phyloP scores from a whole-genome alignment of 2,329 filamentous ascomycete species.

The Trichoderma citrinoviride region DNA sequence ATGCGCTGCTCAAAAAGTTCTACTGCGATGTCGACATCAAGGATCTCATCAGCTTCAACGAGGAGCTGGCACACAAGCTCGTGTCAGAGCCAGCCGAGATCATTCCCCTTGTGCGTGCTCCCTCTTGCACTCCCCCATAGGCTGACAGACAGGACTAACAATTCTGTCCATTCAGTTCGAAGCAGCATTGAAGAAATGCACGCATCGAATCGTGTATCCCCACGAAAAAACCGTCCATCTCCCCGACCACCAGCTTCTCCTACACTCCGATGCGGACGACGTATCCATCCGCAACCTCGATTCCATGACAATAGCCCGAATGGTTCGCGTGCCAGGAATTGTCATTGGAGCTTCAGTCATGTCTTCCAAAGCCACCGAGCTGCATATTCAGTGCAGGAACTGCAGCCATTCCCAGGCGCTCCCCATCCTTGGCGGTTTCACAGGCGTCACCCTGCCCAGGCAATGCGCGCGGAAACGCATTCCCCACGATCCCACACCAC shows the following conservation, averaged over 20 bases:
- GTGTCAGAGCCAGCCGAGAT: constrained; percentile 88
- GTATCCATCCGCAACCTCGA: constrained; percentile 93
- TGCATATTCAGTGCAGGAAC: constrained; percentile 84
- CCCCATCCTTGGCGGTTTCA: constrained; percentile 78
- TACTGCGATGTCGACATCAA: constrained; percentile 96
- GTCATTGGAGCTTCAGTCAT: constrained; percentile 96
- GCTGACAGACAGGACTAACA: neutral
- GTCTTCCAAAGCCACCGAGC: constrained; percentile 87
- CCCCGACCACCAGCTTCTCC: constrained; percentile 88
- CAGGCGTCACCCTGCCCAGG: constrained; percentile 79
- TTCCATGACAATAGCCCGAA: constrained; percentile 84
- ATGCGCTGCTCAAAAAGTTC: constrained; percentile 89
- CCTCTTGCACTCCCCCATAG: neutral
- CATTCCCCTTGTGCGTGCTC: constrained; percentile 71
- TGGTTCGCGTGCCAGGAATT: constrained; percentile 96
- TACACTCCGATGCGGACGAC: constrained; percentile 87
- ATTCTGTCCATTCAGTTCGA: constrained; percentile 66
- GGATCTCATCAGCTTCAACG: constrained; percentile 93
- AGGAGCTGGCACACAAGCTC: constrained; percentile 87
- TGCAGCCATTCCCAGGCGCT: constrained; percentile 72
- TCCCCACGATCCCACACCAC: constrained; percentile 64
- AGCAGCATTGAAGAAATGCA: constrained; percentile 82
- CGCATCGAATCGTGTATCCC: constrained; percentile 89
- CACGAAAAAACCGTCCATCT: constrained; percentile 64
- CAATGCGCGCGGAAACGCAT: constrained; percentile 65